phyloP scores from a whole-genome alignment of 352 stramenopile species.

The Phytophthora multivora region DNA sequence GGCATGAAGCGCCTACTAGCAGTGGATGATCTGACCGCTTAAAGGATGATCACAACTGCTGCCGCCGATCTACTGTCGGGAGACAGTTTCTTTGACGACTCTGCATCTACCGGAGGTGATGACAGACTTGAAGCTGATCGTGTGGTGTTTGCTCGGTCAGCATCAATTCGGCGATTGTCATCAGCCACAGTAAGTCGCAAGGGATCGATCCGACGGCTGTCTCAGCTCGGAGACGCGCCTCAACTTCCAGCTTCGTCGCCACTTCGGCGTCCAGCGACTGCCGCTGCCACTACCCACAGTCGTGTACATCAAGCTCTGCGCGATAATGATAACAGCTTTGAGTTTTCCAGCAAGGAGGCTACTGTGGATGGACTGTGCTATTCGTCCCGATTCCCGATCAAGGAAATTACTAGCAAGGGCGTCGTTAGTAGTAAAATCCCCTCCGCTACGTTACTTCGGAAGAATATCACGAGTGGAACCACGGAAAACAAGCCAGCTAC shows the following conservation, averaged over 20 bases:
- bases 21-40: constrained; percentile 13
- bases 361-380: constrained; percentile 59
- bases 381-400: constrained; percentile 59
- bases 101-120: constrained; percentile 13
- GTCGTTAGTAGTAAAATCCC: constrained; percentile 11
- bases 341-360: constrained; percentile 51
- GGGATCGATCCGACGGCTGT: constrained; percentile 16
- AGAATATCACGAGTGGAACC: constrained; percentile 1
- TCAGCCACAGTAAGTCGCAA: constrained; percentile 16
- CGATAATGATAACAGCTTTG: constrained; percentile 59
- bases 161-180: constrained; percentile 42
- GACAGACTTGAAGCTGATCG: constrained; percentile 34
- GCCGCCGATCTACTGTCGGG: constrained; percentile 9
- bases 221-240: constrained; percentile 6
- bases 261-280: constrained; percentile 50
- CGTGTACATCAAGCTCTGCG: constrained; percentile 64
- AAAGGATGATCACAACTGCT: constrained; percentile 6
- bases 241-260: constrained; percentile 17
- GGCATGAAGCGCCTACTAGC: constrained; percentile 3
- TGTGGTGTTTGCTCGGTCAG: constrained; percentile 45
- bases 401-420: constrained; percentile 18
- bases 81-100: constrained; percentile 9
- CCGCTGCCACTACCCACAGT: constrained; percentile 49
- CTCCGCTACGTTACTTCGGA: constrained; percentile 26
- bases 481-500: not conserved